Percentiles rank a stretch among this genome's conserved stretches.
phyloP scores from a whole-genome alignment of 257 asterid genomes.

The Solanum arcanum region DNA sequence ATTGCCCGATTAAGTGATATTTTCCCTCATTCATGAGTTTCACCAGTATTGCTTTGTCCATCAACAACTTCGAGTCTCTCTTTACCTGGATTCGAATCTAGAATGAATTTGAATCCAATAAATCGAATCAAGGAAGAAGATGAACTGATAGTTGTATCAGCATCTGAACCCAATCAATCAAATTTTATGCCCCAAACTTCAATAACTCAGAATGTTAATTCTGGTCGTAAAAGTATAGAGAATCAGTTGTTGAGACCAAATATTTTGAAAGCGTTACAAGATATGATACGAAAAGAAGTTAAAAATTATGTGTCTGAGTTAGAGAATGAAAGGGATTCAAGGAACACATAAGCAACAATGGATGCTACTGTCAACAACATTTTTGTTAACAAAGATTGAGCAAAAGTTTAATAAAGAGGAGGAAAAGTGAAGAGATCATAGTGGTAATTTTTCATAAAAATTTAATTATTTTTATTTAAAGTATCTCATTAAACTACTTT shows the following conservation, averaged over 20 bases:
- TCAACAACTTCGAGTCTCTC: neutral
- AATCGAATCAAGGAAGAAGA: too few species aligned
- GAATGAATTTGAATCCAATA: neutral
- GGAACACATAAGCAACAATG: neutral
- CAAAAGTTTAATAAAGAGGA: neutral
- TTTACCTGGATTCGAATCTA: neutral
- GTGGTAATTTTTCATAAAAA: neutral
- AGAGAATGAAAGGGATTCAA: neutral
- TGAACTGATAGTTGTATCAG: neutral
- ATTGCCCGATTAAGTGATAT: neutral
- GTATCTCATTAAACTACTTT: neutral
- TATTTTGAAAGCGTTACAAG: neutral
- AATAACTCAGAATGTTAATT: neutral
- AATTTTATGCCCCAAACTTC: neutral
- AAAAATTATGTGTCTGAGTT: neutral
- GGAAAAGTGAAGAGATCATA: neutral
- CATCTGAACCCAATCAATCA: neutral
- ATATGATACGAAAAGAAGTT: neutral
- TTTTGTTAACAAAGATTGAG: neutral
- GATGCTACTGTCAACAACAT: neutral
- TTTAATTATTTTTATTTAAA: too few species aligned
- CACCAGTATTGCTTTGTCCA: too few species aligned
- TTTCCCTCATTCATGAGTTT: neutral
- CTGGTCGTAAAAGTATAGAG: neutral
- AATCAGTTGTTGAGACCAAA: neutral